Evolutionary conservation across 2,329 filamentous ascomycete species (phyloP).

Genomic region (Talaromyces sp.): DNA sequence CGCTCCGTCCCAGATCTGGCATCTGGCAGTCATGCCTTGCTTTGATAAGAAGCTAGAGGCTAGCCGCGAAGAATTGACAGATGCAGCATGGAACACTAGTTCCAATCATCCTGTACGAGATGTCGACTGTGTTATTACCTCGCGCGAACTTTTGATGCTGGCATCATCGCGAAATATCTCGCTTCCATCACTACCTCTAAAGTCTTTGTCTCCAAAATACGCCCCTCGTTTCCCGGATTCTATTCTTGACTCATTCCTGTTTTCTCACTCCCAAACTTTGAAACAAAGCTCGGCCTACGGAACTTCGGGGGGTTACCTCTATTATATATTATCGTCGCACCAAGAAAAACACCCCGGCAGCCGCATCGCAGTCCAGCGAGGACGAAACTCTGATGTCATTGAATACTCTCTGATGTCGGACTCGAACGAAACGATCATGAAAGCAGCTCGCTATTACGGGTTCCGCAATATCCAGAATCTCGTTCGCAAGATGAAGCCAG

Average conservation of each 20-base stretch:
- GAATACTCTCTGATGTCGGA: slow-evolving; percentile 69
- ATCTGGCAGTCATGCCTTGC: slow-evolving; percentile 94
- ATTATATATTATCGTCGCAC: slow-evolving; percentile 76
- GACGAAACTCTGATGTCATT: slow-evolving; percentile 85
- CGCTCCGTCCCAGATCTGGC: slow-evolving; percentile 79
- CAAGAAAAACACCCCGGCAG: slow-evolving; percentile 69
- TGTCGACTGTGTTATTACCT: slow-evolving; percentile 97
- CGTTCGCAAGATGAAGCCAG: slow-evolving; percentile 84
- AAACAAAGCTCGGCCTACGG: slow-evolving; percentile 58
- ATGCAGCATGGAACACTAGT: slow-evolving; percentile 62
- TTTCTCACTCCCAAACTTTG: slow-evolving; percentile 49
- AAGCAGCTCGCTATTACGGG: slow-evolving; percentile 87
- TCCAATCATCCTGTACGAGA: slow-evolving; percentile 62
- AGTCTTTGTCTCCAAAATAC: slow-evolving; percentile 47
- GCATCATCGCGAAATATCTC: slow-evolving; percentile 74
- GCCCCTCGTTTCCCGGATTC: slow-evolving; percentile 68
- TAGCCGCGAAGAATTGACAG: slow-evolving; percentile 85
- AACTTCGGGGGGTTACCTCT: slow-evolving; percentile 82
- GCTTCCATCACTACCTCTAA: slow-evolving; percentile 68
- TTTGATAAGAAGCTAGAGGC: slow-evolving; percentile 99
- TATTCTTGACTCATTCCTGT: slow-evolving; percentile 68
- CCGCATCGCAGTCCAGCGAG: slow-evolving; percentile 65
- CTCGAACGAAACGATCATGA: slow-evolving; percentile 62
- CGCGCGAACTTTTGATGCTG: slow-evolving; percentile 87
- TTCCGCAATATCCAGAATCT: slow-evolving; percentile 99